phyloP scores from a whole-genome alignment of 2,329 filamentous ascomycete genomes.

The Fusarium kyushuense region DNA sequence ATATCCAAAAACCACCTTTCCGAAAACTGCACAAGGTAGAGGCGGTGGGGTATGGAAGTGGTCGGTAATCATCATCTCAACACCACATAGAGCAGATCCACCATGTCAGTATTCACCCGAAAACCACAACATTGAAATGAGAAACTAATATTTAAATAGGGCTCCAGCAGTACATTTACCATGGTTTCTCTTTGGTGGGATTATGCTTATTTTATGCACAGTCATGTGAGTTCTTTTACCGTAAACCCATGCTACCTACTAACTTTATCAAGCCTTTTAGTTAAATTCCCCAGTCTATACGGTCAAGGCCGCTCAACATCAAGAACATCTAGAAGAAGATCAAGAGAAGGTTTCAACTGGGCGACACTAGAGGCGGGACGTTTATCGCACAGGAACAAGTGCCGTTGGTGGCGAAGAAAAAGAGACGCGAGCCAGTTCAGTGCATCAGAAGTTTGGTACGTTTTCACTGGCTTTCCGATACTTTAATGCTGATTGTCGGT shows the following conservation, averaged over 20 bases:
- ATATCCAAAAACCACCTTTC: background rate
- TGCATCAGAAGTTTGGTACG: slow-evolving; percentile 10
- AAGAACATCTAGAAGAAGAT: background rate
- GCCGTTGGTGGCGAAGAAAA: background rate
- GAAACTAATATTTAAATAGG: background rate
- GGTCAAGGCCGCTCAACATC: no score
- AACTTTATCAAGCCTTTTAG: background rate
- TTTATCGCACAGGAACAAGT: background rate
- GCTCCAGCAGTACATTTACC: slow-evolving; percentile 14
- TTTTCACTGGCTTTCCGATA: fast-evolving
- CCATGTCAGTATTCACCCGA: background rate
- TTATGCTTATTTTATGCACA: slow-evolving; percentile 4
- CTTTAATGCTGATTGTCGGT: fast-evolving
- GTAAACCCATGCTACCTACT: fast-evolving
- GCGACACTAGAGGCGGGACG: background rate
- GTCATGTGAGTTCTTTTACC: background rate
- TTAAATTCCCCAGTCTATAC: background rate
- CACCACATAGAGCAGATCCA: background rate
- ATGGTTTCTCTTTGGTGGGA: slow-evolving; percentile 25
- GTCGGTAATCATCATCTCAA: background rate
- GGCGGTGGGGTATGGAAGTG: background rate
- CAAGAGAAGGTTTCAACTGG: background rate
- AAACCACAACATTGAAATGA: no score
- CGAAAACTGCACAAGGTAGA: background rate
- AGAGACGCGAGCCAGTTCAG: background rate